Conservation (phyloP, 2,329 filamentous ascomycete species). For the Alternaria arbusti region DNA sequence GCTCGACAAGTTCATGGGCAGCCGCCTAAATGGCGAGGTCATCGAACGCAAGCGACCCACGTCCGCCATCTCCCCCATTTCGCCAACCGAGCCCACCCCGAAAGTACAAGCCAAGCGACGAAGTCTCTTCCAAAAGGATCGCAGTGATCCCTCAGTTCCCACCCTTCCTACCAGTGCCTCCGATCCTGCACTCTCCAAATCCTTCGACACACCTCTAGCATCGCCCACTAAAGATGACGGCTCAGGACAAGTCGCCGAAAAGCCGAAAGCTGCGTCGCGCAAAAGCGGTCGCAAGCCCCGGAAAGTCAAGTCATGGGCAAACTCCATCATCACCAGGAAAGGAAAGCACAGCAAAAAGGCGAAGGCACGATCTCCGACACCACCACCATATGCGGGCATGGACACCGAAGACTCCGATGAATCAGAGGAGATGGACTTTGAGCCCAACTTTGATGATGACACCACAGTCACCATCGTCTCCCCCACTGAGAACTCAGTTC, state of each 20-base stretch:
- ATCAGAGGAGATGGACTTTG: constrained; percentile 47
- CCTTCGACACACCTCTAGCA: constrained; percentile 32
- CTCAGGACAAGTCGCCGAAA: constrained; percentile 51
- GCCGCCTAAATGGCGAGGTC: constrained; percentile 31
- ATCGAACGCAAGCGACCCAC: constrained; percentile 44
- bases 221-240: constrained; percentile 38
- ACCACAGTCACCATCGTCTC: constrained; percentile 52
- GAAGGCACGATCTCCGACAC: constrained; percentile 46
- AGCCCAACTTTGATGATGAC: constrained; percentile 51
- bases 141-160: constrained; percentile 46
- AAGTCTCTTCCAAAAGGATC: constrained; percentile 58
- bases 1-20: constrained; percentile 56
- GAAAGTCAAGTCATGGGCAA: constrained; percentile 77
- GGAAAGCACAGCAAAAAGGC: constrained; percentile 59
- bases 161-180: constrained; percentile 41
- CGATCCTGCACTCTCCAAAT: constrained; percentile 42
- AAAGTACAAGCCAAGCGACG: constrained; percentile 41
- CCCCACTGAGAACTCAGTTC: constrained; percentile 30
- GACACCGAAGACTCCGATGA: constrained; percentile 43
- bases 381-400: constrained; percentile 32
- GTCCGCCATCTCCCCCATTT: constrained; percentile 42
- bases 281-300: constrained; percentile 65
- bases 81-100: constrained; percentile 8
- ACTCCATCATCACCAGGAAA: constrained; percentile 70
- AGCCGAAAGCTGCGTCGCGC: constrained; percentile 51